Evolutionary conservation across 2,329 filamentous ascomycete species (phyloP), one percentile per base, ranked within the genome.

Genomic region (Myriosclerotinia duriaeana): DNA sequence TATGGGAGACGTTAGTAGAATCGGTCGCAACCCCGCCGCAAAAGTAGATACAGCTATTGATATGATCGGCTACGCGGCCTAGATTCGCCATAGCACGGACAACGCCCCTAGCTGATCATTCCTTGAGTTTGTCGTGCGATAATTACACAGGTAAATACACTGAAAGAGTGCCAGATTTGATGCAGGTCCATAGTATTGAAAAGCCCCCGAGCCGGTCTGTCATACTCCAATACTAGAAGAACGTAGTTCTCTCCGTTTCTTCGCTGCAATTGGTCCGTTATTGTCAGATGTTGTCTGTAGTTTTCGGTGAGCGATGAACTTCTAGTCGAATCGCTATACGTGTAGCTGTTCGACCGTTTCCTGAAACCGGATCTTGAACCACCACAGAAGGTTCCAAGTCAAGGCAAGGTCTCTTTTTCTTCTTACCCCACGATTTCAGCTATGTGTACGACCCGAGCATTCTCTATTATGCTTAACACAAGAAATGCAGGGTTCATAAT

Each of bases 361-460:
- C 22, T 22, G 11, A 26, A 15, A 5, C 14, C 14, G 1, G 38
- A 26, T 22, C 36, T 15, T 38, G 34, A 4, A 15, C 12, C 6
- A 22, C 54, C 15, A 30, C 54, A 12, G 17, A 22, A 30, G 38
- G 14, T 17, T 42, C 36, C 36, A 30, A 56, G 22, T 42, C 54
- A 42, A 56, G 38, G 15, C 40, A 11, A 42, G 36, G n/a, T 55
- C 34, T 26, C 20, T 55, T 34, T 40, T 55, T 55, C 53, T 40
- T 55, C 53, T 17, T 22, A 40, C 20, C 53, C 1, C 53, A n/a
- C 22, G 36, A 55, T 38, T 26, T 40, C 34, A 40, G 7, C 15
- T 36, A 12, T 34, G n/a, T 55, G n/a, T 55, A n/a, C n/a, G n/a
- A n/a, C n/a, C 22, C 20, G 53, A 55, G 36, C 53, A 55, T 38